These are phyloP conservation scores for Lactarius vividus DNA, from an alignment of 768 basidiomycete species.

Conservation along the genomic window DNA sequence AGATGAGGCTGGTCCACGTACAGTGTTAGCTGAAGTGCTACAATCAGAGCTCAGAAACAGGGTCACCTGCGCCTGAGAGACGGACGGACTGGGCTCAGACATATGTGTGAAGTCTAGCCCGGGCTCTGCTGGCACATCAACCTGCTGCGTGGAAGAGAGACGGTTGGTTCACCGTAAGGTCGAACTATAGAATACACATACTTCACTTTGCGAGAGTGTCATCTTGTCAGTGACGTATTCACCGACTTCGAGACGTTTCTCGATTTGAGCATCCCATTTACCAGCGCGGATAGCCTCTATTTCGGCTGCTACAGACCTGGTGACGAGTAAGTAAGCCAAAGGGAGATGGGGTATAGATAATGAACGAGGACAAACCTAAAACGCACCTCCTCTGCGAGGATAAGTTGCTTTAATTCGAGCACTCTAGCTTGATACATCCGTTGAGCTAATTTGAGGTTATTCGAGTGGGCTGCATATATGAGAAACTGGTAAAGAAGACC, in stretches of 20 bases:
- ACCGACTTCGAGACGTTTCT: slow-evolving; percentile 33
- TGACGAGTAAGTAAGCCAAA: not conserved
- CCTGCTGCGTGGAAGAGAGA: slow-evolving; percentile 21
- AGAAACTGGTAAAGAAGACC: not conserved
- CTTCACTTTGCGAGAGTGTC: slow-evolving; percentile 14
- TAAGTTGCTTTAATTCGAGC: slow-evolving; percentile 66
- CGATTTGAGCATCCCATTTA: slow-evolving; percentile 55
- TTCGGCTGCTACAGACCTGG: slow-evolving; percentile 64
- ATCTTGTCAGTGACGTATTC: slow-evolving; percentile 24
- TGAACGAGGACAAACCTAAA: slow-evolving; percentile 58
- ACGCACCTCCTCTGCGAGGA: slow-evolving; percentile 66
- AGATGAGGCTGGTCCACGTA: not conserved
- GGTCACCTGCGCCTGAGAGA: slow-evolving; percentile 18
- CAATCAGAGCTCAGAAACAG: not conserved
- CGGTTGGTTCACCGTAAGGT: not conserved
- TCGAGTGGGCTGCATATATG: slow-evolving; percentile 49
- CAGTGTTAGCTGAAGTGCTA: not conserved
- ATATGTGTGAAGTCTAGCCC: slow-evolving; percentile 19
- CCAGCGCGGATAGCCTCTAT: slow-evolving; percentile 76
- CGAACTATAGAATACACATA: not conserved
- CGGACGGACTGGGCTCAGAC: slow-evolving; percentile 20
- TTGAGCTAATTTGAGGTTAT: slow-evolving; percentile 66
- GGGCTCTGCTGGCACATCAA: slow-evolving; percentile 9
- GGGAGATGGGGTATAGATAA: not conserved
- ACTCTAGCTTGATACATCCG: slow-evolving; percentile 69